These are phyloP conservation scores for Xylaria sp. DNA, from an alignment of 2,329 filamentous ascomycete species.

Conservation along the genomic window DNA sequence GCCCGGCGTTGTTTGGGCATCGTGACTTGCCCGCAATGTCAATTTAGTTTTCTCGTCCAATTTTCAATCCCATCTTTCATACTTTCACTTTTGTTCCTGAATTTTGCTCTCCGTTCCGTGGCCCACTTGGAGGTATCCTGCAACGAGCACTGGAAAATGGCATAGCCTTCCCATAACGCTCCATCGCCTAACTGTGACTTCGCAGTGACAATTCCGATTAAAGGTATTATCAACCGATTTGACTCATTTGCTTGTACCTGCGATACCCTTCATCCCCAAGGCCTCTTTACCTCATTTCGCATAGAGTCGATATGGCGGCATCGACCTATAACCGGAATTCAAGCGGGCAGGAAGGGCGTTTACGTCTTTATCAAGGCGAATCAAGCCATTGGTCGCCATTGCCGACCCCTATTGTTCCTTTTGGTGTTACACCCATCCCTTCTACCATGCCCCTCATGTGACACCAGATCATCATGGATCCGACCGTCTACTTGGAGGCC, in stretches of 20 bases:
- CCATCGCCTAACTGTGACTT: slow-evolving; percentile 9
- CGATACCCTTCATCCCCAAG: background rate
- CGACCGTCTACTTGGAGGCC: background rate
- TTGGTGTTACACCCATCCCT: background rate
- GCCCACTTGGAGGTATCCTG: slow-evolving; percentile 7
- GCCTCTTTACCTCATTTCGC: slow-evolving; percentile 2
- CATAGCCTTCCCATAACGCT: slow-evolving; percentile 24
- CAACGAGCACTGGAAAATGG: slow-evolving; percentile 13
- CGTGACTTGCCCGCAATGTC: slow-evolving; percentile 45
- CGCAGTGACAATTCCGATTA: slow-evolving; percentile 13
- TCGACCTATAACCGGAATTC: background rate
- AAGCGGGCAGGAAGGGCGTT: background rate
- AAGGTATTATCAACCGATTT: slow-evolving; percentile 14
- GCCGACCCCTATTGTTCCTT: background rate
- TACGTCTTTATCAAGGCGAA: slow-evolving; percentile 8
- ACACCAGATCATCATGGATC: slow-evolving; percentile 9
- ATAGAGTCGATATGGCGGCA: slow-evolving; percentile 2
- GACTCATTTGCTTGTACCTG: slow-evolving; percentile 2
- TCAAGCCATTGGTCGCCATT: slow-evolving; percentile 3
- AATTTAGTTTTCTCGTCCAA: slow-evolving; percentile 40
- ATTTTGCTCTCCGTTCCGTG: slow-evolving; percentile 30
- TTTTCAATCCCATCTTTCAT: slow-evolving; percentile 44
- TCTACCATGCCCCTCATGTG: background rate
- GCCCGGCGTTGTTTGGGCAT: slow-evolving; percentile 56
- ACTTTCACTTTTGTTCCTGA: slow-evolving; percentile 36